Percentiles rank a stretch among this genome's conserved stretches.
These are phyloP conservation scores for Cichorium intybus DNA, from an alignment of 140 eudicot genomes.

Conservation along the genomic window DNA sequence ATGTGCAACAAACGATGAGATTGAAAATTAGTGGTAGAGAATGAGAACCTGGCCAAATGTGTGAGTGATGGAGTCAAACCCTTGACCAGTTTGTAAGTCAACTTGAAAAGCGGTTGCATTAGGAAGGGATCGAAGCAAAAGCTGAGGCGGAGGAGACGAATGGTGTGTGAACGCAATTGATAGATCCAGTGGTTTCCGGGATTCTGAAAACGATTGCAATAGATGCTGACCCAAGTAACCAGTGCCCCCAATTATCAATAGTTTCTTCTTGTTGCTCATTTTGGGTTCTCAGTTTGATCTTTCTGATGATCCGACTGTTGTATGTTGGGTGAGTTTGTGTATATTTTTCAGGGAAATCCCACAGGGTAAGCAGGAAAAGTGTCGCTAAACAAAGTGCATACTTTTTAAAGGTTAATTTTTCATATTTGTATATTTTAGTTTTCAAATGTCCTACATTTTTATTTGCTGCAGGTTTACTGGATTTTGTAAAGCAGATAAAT, in stretches of 20 bases:
- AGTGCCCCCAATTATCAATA: constrained; percentile 78
- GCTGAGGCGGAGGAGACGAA: constrained; percentile 47
- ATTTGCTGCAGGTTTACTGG: no score
- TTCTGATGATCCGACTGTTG: neutral
- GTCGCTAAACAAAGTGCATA: no score
- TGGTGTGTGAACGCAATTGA: constrained; percentile 67
- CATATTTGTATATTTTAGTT: no score
- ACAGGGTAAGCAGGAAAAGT: no score
- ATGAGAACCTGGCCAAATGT: constrained; percentile 62
- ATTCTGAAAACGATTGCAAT: constrained; percentile 40
- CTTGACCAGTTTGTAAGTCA: constrained; percentile 61
- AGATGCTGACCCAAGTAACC: constrained; percentile 96
- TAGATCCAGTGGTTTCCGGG: neutral
- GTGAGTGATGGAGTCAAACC: constrained; percentile 58
- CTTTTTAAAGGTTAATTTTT: no score
- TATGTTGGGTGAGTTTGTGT: neutral
- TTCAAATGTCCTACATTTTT: no score
- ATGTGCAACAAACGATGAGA: neutral
- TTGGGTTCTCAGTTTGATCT: neutral
- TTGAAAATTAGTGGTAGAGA: neutral
- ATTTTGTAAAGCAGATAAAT: no score
- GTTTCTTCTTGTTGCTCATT: constrained; percentile 46
- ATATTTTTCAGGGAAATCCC: neutral
- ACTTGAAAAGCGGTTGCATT: constrained; percentile 50
- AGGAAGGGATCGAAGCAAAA: constrained; percentile 50